Conservation (phyloP, 108 stramenopile genomes). For the Fistulifera solaris region DNA sequence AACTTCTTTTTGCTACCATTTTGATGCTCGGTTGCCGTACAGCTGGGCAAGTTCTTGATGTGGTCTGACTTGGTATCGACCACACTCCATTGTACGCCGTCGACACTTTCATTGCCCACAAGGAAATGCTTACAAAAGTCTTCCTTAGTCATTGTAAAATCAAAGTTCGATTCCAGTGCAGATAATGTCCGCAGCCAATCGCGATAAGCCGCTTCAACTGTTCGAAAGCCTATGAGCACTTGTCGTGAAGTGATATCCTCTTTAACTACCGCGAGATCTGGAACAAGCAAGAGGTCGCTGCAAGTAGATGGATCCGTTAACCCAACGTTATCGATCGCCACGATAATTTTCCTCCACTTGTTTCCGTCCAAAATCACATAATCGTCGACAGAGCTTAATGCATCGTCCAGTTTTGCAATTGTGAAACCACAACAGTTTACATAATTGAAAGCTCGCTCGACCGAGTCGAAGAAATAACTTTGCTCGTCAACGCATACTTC, state of each 20-base stretch:
- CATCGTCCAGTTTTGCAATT: constrained; percentile 5
- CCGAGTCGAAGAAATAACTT: no score
- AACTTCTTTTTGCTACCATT: no score
- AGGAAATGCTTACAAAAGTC: constrained; percentile 35
- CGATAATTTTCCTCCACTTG: constrained; percentile 2
- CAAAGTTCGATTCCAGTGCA: constrained; percentile 10
- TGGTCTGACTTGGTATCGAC: not conserved
- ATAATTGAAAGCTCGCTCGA: not conserved
- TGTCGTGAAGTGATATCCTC: constrained; percentile 30
- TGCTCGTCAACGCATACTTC: no score
- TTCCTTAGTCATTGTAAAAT: constrained; percentile 9
- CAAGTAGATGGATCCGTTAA: not conserved
- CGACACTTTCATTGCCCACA: constrained; percentile 28
- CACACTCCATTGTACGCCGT: constrained; percentile 43
- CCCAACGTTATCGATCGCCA: not conserved
- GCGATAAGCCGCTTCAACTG: constrained; percentile 37
- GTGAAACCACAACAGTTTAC: constrained; percentile 7
- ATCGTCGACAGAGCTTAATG: constrained; percentile 2
- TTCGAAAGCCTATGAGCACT: constrained; percentile 42
- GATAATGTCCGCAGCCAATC: constrained; percentile 36
- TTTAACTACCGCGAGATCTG: constrained; percentile 30
- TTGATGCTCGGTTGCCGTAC: no score
- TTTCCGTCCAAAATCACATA: not conserved
- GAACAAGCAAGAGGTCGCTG: constrained; percentile 1
- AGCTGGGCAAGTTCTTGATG: no score